Base-by-base conservation (phyloP, 2,329 filamentous ascomycete species). In the Phyllosticta ampelicida region DNA sequence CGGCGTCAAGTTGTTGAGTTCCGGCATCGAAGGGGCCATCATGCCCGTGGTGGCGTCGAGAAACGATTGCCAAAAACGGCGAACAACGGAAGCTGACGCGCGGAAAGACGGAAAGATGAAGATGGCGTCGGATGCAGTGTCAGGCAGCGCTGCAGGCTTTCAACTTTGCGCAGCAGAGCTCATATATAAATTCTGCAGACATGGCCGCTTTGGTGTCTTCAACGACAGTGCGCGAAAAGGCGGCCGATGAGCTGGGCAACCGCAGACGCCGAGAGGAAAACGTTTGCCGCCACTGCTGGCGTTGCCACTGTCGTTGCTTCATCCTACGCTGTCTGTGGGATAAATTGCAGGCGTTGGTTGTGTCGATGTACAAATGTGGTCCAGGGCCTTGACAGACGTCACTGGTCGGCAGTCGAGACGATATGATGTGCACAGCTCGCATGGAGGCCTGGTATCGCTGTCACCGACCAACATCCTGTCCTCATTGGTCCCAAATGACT, bases 1-100 rank as follows among this genome's bases (percentile, higher is more conserved):
- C 54, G 74, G 75, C 4, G 77, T 75, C 51, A 80, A 73, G 61
- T 82, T 77, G 69, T 83, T 83, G 73, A 83, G 82, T 70, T 58
- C 55, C 28, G 53, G 48, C 6, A 6, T n/a, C 5, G 36, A n/a
- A 16, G 13, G 13, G 13, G 36, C 16, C 36, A 44, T 44, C 4
- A n/a, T n/a, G n/a, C n/a, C 23, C 23, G 23, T 44, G 36, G 36
- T n/a, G 36, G 36, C 36, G 6, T 16, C 36, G n/a, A 44, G 36
- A 16, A 44, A n/a, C 36, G 36, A n/a, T 6, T 44, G 36, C 36
- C 23, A 26, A 26, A 26, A 26, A 8, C 23, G 23, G 23, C 23
- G 23, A 26, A 26, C 23, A 8, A 6, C 36, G 36, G 36, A n/a
- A 44, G 36, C 36, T 44, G 36, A 44, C 36, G 13, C 13, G 13